Evolutionary conservation across 305 asterid genomes (phyloP), one percentile per base, ranked within the genome.

Genomic region (Fraxinus velutina): DNA sequence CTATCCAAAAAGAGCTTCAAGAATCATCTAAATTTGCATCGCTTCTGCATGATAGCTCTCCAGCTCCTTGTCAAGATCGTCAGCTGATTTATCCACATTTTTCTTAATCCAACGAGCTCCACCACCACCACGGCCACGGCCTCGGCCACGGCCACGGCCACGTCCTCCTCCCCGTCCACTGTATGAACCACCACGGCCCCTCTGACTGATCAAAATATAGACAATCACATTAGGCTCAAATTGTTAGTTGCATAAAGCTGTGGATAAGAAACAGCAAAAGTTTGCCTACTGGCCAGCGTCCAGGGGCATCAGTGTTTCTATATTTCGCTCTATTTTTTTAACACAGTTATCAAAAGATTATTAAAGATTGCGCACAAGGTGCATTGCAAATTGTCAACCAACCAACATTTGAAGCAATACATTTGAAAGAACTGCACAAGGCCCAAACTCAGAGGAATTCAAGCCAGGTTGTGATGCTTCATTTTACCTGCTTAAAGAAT

Each of bases 1-100:
- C 74, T 4, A 68, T 27, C 74, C 32, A 34, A 3, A 73, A 30
- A 30, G 32, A 32, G 36, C 30, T 78, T 73, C 5, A 15, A 47
- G 68, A 37, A 44, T 17, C 29, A 60, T 32, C 84, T 81, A 93
- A 80, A 85, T 75, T 72, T 91, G 93, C 98, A 94, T 96, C 1
- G 97, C 90, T 13, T 90, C 97, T 0, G 95, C 88, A 21, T 96
- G 99, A 80, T 94, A 93, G 79, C 74, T 91, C 33, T 96, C 98
- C 36, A 96, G 89, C 85, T 96, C 99, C 86, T 92, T 94, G 92
- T 94, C 98, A 39, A 93, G 97, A 9, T 96, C 92, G 82, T 91
- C 98, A 42, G 94, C 98, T 1, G 97, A 88, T 82, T 94, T 96
- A 60, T 87, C 93, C 30, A 74, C 85, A 0, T 24, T 76, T 33